phyloP scores from a whole-genome alignment of 2,329 filamentous ascomycete genomes.

The Sclerotinia sclerotiorum region DNA sequence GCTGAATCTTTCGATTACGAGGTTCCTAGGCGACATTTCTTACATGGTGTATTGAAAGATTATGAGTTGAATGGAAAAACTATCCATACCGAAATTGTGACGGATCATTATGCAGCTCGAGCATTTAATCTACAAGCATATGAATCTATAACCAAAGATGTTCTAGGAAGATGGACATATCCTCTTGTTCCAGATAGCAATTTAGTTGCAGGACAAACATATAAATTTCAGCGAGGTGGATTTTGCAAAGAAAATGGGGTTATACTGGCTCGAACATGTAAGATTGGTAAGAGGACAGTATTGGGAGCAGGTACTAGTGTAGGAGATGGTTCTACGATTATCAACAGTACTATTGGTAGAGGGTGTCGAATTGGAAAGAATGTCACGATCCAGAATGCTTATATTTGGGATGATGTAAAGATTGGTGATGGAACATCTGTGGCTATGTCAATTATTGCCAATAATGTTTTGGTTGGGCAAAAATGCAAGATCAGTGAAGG shows the following conservation, averaged over 20 bases:
- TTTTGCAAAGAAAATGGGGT: constrained; percentile 80
- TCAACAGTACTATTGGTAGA: constrained; percentile 77
- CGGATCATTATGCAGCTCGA: constrained; percentile 80
- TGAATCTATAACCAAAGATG: constrained; percentile 81
- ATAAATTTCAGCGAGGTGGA: constrained; percentile 66
- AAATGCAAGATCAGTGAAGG: constrained; percentile 69
- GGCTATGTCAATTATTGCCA: constrained; percentile 72
- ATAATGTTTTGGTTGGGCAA: constrained; percentile 68
- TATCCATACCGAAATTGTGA: constrained; percentile 86
- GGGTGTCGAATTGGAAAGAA: constrained; percentile 85
- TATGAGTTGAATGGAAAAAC: constrained; percentile 96
- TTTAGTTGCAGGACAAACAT: constrained; percentile 73
- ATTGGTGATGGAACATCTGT: constrained; percentile 75
- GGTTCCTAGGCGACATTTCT: constrained; percentile 79
- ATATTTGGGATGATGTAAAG: constrained; percentile 81
- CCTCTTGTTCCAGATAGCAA: constrained; percentile 90
- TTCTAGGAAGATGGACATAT: constrained; percentile 84
- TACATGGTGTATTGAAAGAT: constrained; percentile 92
- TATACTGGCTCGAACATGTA: constrained; percentile 68
- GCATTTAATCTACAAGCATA: constrained; percentile 87
- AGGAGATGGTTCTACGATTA: constrained; percentile 68
- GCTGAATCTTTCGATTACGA: constrained; percentile 98
- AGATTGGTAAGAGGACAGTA: constrained; percentile 67
- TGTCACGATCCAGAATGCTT: constrained; percentile 74
- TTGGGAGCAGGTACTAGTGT: constrained; percentile 76